Conservation (phyloP, 176 grass and related monocot species). For the Phragmites australis region DNA sequence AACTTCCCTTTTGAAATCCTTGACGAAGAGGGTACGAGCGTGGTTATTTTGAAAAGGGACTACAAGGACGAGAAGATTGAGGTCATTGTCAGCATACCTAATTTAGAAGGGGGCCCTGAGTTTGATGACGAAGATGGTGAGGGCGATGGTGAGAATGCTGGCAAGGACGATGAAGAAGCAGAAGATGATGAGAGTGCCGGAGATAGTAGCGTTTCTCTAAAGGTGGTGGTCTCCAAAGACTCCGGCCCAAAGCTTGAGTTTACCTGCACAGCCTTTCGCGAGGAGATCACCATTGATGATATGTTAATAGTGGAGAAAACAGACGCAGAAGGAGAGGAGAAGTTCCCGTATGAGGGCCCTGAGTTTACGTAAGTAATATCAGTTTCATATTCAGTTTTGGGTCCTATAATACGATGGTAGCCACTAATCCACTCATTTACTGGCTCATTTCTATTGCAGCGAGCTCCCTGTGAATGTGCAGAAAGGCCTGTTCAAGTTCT, state of each 20-base stretch:
- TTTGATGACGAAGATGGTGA: constrained; percentile 45
- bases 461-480: constrained; percentile 92
- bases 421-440: neutral
- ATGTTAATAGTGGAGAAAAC: constrained; percentile 61
- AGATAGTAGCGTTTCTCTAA: constrained; percentile 68
- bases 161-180: constrained; percentile 12
- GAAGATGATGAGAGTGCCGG: constrained; percentile 30
- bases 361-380: constrained; percentile 68
- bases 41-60: constrained; percentile 61
- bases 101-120: constrained; percentile 64
- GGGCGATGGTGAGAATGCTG: constrained; percentile 26
- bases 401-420: neutral
- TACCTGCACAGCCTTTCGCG: constrained; percentile 64
- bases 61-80: constrained; percentile 82
- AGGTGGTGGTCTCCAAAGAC: constrained; percentile 66
- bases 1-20: constrained; percentile 85
- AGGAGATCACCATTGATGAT: constrained; percentile 87
- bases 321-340: constrained; percentile 43
- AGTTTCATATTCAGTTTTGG: neutral
- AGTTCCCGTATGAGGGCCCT: constrained; percentile 78
- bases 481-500: constrained; percentile 89
- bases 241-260: constrained; percentile 73
- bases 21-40: constrained; percentile 72
- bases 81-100: constrained; percentile 82
- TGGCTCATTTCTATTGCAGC: constrained; percentile 31